Percentiles rank a stretch among this genome's conserved stretches.
Conservation (phyloP, 139 green algal genomes). For the Chlamydomonas applanata region DNA sequence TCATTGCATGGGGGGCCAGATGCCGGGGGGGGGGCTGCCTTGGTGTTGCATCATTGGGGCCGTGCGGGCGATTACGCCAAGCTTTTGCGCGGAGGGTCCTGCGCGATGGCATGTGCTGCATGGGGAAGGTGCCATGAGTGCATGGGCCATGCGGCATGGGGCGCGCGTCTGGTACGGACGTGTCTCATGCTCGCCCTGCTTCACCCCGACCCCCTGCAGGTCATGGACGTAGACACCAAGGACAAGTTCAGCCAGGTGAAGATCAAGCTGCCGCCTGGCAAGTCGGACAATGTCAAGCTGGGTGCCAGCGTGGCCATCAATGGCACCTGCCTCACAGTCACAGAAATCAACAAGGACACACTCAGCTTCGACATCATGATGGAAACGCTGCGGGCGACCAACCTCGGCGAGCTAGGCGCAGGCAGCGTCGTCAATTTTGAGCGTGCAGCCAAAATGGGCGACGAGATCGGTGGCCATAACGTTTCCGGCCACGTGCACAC, state of each 20-base stretch:
- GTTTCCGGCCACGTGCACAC: slow-evolving; percentile 89
- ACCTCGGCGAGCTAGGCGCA: slow-evolving; percentile 67
- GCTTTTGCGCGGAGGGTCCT: too few species aligned
- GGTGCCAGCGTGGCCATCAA: slow-evolving; percentile 92
- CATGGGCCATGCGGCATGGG: too few species aligned
- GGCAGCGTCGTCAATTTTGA: slow-evolving; percentile 85
- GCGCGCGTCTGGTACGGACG: too few species aligned
- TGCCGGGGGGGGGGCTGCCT: too few species aligned
- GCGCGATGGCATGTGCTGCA: too few species aligned
- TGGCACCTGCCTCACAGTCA: slow-evolving; percentile 92
- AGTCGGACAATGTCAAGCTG: slow-evolving; percentile 55
- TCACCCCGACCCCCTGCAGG: too few species aligned
- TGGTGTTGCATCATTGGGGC: too few species aligned
- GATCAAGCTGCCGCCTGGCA: slow-evolving; percentile 72
- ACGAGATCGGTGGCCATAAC: slow-evolving; percentile 94
- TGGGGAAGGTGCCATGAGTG: too few species aligned
- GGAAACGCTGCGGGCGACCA: slow-evolving; percentile 92
- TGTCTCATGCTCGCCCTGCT: too few species aligned
- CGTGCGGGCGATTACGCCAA: too few species aligned
- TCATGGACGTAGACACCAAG: slow-evolving; percentile 44
- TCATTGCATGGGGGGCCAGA: too few species aligned
- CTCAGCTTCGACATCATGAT: slow-evolving; percentile 87
- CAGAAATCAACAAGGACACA: slow-evolving; percentile 35
- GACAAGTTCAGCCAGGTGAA: slow-evolving; percentile 60
- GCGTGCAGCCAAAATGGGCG: slow-evolving; percentile 75